Evolutionary conservation across 306 rosid species (phyloP), one percentile per base, ranked within the genome.

Genomic region (Lathyrus sativus): DNA sequence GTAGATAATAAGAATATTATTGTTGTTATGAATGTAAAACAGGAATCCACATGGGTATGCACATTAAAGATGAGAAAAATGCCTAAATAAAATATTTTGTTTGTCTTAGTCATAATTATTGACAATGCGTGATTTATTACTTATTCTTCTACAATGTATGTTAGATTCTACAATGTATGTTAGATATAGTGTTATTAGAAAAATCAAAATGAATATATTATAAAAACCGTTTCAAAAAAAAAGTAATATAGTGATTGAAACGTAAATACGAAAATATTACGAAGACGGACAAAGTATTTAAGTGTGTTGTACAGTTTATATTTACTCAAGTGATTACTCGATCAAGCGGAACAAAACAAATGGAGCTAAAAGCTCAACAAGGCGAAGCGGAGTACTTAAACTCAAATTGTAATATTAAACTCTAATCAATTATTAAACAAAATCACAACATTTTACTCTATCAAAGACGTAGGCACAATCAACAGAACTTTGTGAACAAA

Each of bases 1-100:
- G 58, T 28, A 51, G 53, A 31, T 3, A 11, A 17, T 15, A 38
- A 7, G 38, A 58, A 65, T 60, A 50, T 45, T 37, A 13, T 19
- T 33, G 4, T 12, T 56, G 62, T 14, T 9, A n/a, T 28, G 19
- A 33, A 64, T 56, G 24, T 67, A 59, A 61, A 39, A 71, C 61
- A 68, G 50, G 56, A 46, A 71, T 11, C 42, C 88, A 84, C 75
- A 73, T 81, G 88, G 70, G 51, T 29, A 71, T 50, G 76, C 15
- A 57, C 54, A 2, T 61, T 59, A 61, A 72, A 53, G 48, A 41
- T 69, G 48, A 26, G 29, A 26, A 26, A 61, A 50, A 51, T 26
- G 68, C 46, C 22, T 11, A 54, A 59, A 3, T 53, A 39, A 49
- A 11, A 67, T 51, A 56, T 56, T 5, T 29, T 35, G 5, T 18